phyloP scores from a whole-genome alignment of 192 early-diverging fungal species.

The Coemansia sp. region DNA sequence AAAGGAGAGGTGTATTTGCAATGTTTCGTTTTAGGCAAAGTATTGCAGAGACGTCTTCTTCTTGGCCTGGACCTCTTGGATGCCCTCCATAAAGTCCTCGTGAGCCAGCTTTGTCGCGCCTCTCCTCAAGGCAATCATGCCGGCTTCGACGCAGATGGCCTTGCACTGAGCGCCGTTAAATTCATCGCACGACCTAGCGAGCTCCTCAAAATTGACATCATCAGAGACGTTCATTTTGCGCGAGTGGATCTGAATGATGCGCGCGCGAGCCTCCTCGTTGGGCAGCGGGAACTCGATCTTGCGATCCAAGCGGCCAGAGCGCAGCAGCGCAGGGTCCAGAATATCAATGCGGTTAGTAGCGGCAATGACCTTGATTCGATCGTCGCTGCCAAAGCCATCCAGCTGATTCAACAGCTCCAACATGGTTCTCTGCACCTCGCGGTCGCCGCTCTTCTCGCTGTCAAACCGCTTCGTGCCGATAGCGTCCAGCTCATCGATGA shows the following conservation, averaged over 20 bases:
- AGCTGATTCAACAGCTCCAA: constrained; percentile 97
- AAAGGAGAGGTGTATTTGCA: not conserved
- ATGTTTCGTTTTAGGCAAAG: constrained; percentile 65
- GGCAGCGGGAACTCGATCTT: constrained; percentile 92
- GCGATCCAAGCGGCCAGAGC: constrained; percentile 85
- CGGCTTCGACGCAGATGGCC: constrained; percentile 96
- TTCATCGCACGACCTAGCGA: constrained; percentile 93
- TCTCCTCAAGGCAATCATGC: constrained; percentile 95
- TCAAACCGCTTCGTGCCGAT: constrained; percentile 99
- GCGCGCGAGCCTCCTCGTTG: constrained; percentile 91
- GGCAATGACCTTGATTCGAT: constrained; percentile 98
- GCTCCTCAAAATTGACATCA: constrained; percentile 96
- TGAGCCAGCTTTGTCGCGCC: constrained; percentile 85
- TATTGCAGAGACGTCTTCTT: constrained; percentile 96
- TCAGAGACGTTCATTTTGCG: constrained; percentile 96
- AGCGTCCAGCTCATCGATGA: constrained; percentile 98
- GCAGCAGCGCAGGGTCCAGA: constrained; percentile 83
- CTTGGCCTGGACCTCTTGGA: constrained; percentile 98
- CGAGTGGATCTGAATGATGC: constrained; percentile 96
- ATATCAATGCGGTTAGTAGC: constrained; percentile 97
- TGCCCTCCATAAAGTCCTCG: constrained; percentile 98
- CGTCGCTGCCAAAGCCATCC: constrained; percentile 94
- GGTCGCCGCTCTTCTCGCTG: constrained; percentile 95
- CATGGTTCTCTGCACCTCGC: constrained; percentile 99
- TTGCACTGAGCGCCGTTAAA: constrained; percentile 99